Evolutionary conservation across 2,329 filamentous ascomycete species (phyloP), one percentile per base, ranked within the genome.

Genomic region (Epichloe uncinata): DNA sequence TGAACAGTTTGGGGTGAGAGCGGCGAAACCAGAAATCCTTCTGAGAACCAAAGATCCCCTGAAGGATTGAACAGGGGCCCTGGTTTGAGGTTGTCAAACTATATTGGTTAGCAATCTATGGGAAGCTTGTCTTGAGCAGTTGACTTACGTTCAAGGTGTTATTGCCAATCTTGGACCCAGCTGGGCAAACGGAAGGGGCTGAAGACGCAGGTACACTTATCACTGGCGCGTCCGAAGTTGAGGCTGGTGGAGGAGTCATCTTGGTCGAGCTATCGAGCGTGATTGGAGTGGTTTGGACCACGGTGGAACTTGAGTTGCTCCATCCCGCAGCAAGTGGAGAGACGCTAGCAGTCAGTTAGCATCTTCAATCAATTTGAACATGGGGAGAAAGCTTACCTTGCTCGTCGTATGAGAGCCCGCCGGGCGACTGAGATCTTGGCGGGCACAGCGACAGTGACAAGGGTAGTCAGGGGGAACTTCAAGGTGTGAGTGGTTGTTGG

Each of bases 11-110:
- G 58, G 3, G 61, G 57, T 8, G 64, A 63, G 22, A 64, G 64
- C 3, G 68, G 66, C 1, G 63, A 62, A 43, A 70, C 58, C 5
- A 68, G 56, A 50, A 70, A 70, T 2, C 68, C 68, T 51, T 67
- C 60, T 22, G 68, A 70, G 50, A 70, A 70, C 68, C 68, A 70
- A 30, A 69, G 60, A 43, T 67, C 64, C 18, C 65, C 60, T 16
- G 61, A 58, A 1, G 68, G 68, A 20, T 70, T 70, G 56, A 68
- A 66, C 2, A 70, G 57, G 9, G 67, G 67, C 0, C 68, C 68
- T 7, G 61, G 51, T n/a, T 59, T 60, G 5, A 61, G 51, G 13
- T 60, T 56, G 48, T 70, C 67, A 50, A 70, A 70, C 68, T 70
- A 46, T 18, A 36, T 1, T 11, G 20, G 52, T 60, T 52, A 64